A percentile compares a stretch with the other conserved stretches of the same genome.
Evolutionary conservation across 2,329 filamentous ascomycete species (phyloP).

Genomic region (Periglandula ipomoeae): DNA sequence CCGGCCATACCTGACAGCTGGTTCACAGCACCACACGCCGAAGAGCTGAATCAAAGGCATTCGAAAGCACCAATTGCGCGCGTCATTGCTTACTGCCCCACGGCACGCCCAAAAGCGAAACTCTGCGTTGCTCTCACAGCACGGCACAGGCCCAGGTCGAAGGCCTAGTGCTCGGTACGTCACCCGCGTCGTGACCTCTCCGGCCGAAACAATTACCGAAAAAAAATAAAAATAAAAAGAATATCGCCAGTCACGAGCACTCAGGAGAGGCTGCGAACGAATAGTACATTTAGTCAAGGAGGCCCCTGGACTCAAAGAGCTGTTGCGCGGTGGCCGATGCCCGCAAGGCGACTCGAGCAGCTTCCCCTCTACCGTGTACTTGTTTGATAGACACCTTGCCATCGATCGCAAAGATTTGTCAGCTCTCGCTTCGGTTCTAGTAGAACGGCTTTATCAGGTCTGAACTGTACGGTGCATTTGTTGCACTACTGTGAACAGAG

Average conservation of each 20-base stretch:
- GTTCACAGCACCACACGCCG: not conserved
- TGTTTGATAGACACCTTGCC: not conserved
- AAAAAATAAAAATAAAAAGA: no score
- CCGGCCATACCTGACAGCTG: not conserved
- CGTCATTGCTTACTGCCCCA: not conserved
- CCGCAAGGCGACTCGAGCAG: not conserved
- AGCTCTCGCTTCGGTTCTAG: not conserved
- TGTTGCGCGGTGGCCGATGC: not conserved
- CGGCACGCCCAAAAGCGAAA: not conserved
- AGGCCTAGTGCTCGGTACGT: no score
- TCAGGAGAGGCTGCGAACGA: not conserved
- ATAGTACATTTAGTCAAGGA: not conserved
- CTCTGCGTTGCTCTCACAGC: not conserved
- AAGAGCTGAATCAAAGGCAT: not conserved
- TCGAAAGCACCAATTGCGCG: constrained; percentile 2
- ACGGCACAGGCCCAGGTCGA: not conserved
- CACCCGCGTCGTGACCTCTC: not conserved
- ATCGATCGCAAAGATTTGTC: not conserved
- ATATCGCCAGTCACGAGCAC: not conserved
- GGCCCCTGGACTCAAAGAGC: not conserved
- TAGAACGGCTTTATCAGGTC: no score
- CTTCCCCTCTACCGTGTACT: not conserved
- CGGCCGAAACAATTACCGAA: not conserved
- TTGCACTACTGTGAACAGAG: not conserved
- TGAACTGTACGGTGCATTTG: constrained; percentile 3